These are phyloP conservation scores for Hirschfeldia incana DNA, from an alignment of 345 rosid genomes.

Conservation along the genomic window DNA sequence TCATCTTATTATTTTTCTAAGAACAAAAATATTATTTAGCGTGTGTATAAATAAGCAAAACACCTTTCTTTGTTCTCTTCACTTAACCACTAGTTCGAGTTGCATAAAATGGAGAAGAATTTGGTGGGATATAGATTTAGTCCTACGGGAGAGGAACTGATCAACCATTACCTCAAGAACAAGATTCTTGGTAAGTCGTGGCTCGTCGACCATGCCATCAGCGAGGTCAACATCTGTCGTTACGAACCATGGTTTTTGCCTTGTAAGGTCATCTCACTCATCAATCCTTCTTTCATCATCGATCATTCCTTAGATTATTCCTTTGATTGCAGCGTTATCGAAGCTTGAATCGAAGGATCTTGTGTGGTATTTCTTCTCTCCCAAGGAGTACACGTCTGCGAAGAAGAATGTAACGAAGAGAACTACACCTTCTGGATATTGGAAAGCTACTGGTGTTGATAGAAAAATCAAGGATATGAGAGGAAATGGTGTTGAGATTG, in stretches of 20 bases:
- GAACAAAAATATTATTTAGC: background rate
- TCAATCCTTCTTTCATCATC: background rate
- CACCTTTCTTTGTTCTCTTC: background rate
- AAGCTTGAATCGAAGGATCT: constrained; percentile 29
- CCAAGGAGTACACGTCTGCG: background rate
- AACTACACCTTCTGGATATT: constrained; percentile 38
- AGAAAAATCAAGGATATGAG: constrained; percentile 30
- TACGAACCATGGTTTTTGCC: constrained; percentile 42
- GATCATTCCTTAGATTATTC: background rate
- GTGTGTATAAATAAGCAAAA: background rate
- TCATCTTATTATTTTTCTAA: background rate
- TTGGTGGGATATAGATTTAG: constrained; percentile 28
- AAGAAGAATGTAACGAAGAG: constrained; percentile 36
- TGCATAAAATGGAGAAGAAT: constrained; percentile 19
- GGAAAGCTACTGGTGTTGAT: constrained; percentile 48
- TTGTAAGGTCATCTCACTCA: constrained; percentile 30
- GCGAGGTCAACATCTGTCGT: constrained; percentile 31
- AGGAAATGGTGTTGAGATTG: constrained; percentile 33
- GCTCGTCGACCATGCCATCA: constrained; percentile 27
- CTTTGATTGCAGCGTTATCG: constrained; percentile 9
- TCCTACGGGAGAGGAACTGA: constrained; percentile 38
- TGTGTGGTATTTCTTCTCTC: constrained; percentile 48
- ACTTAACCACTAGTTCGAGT: background rate
- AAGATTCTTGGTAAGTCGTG: constrained; percentile 12
- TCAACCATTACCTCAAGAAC: constrained; percentile 30